Evolutionary conservation across 2,329 filamentous ascomycete genomes (phyloP), one percentile per base, ranked within the genome.

Genomic region (Monosporascus sp.): DNA sequence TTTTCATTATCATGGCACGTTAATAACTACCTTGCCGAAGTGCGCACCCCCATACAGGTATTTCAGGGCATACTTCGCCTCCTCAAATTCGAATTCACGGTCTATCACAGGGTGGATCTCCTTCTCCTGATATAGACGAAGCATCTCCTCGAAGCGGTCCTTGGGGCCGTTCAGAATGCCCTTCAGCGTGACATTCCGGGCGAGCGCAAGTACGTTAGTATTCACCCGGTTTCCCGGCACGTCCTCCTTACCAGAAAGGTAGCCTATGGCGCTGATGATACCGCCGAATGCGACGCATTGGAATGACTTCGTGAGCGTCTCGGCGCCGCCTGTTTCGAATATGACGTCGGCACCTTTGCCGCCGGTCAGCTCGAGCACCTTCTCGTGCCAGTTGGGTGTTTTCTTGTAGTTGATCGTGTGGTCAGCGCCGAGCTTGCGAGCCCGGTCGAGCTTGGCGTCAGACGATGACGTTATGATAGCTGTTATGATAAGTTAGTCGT

Each of bases 161-260:
- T 75, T 76, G 0, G 82, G 81, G 0, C 82, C 83, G 62, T 85
- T 84, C 31, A 83, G 58, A 7, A 85, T 79, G 0, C 83, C 69
- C 59, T 72, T 74, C 50, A 72, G 57, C 11, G 70, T 73, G 37
- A 70, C 68, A 50, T 75, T 72, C 37, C 68, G 57, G 43, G 61
- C 57, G 4, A 70, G 52, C 7, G 71, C 71, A 6, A 73, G 68
- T 14, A 86, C 66, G 58, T 85, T 86, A 11, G 79, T 77, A 58
- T 85, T 83, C 27, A 76, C 66, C 26, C 77, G 67, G 66, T 82
- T 77, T 1, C 73, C 74, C 2, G 69, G 66, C 0, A 70, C 71
- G 57, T 84, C 80, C 57, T 79, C 69, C 64, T 85, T 71, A 5
- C 72, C 73, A 5, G 67, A 70, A 4, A 75, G 58, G 53, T 74